These are phyloP conservation scores for Ocimum tenuiflorum DNA, from an alignment of 257 asterid genomes.

Conservation along the genomic window DNA sequence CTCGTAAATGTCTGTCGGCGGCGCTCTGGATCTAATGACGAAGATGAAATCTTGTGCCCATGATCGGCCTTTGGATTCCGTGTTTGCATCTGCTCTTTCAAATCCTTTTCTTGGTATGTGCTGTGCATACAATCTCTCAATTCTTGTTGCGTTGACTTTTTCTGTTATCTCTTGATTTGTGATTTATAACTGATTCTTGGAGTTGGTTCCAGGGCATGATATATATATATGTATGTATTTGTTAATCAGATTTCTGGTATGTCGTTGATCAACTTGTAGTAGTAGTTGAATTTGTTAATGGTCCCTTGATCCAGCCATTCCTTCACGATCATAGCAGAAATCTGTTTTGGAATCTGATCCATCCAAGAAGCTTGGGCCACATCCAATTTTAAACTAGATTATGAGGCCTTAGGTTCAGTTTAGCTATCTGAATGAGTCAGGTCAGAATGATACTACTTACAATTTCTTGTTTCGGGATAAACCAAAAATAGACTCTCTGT, in stretches of 20 bases:
- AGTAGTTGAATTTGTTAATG: no score
- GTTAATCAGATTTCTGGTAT: background rate
- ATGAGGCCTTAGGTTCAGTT: background rate
- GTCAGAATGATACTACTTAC: no score
- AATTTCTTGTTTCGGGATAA: no score
- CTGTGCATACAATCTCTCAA: background rate
- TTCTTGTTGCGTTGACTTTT: slow-evolving; percentile 45
- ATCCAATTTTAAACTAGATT: background rate
- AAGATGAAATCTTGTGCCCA: slow-evolving; percentile 24
- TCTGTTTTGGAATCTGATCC: background rate
- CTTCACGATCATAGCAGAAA: background rate
- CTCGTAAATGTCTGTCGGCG: slow-evolving; percentile 30
- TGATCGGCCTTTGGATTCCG: slow-evolving; percentile 34
- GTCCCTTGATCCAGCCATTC: background rate
- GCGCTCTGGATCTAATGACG: slow-evolving; percentile 14
- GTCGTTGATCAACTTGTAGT: background rate
- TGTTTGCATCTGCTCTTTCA: slow-evolving; percentile 36
- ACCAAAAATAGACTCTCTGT: background rate
- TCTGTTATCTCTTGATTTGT: background rate
- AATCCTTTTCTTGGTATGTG: slow-evolving; percentile 40
- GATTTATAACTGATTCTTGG: background rate
- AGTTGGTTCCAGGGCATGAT: background rate
- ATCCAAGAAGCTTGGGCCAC: background rate
- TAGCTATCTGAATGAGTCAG: background rate
- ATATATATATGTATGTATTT: background rate